Base-by-base conservation (phyloP, 108 stramenopile genomes). In the Discostella stelligeroides region DNA sequence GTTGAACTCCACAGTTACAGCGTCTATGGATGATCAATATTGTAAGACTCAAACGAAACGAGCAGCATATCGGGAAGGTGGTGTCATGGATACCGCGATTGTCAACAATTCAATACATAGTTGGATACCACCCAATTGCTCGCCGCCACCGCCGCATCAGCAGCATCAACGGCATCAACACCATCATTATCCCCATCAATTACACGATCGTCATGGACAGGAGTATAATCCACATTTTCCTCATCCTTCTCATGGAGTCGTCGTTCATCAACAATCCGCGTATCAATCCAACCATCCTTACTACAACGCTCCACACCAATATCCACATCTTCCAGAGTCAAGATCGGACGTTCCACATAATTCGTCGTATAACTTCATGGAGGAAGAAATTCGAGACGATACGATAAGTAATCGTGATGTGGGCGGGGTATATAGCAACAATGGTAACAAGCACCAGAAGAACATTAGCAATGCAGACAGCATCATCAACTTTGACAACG, bases 201-300 rank as follows among this genome's bases (percentile, higher is more conserved):
- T n/a, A n/a, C n/a, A n/a, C n/a, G n/a, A n/a, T n/a, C n/a, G n/a
- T n/a, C 34, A 34, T 34, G 34, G 34, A 6, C 5, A 34, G 34
- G 6, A 3, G 34, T 34, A 34, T 6, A 34, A 6, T 34, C 34
- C 34, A 34, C 34, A 34, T 34, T 6, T 34, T 34, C n/a, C n/a
- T n/a, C n/a, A 8, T 45, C 12, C 43, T 17, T 11, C n/a, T n/a
- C n/a, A 45, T 38, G 57, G 57, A 30, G 6, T 13, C 37, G 30
- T 14, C 29, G 9, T 29, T 28, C 27, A 54, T 21, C n/a, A 58
- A 30, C 15, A 10, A n/a, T 2, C 15, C 1, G 1, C 13, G 13
- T 40, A 40, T 25, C 60, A n/a, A 42, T 40, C 18, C 43, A n/a
- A 61, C 18, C 13, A 61, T 61, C 58, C 11, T 59, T 13, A 11